Evolutionary conservation across 192 early-diverging fungal species (phyloP).

Genomic region (Coemansia sp.): DNA sequence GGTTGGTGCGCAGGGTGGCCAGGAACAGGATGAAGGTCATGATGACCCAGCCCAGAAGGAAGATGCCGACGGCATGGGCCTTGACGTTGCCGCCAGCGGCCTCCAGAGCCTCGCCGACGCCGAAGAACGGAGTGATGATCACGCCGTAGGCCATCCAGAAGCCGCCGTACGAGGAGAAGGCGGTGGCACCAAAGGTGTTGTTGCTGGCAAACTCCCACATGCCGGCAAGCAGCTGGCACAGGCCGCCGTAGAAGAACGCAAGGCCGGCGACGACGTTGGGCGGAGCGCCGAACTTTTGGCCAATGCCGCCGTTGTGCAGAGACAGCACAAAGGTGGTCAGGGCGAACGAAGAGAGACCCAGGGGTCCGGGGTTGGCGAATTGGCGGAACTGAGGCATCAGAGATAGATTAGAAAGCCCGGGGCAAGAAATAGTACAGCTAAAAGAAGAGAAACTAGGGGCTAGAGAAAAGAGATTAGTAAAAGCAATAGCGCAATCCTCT

Average conservation of each 20-base stretch:
- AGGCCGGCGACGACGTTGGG: constrained; percentile 61
- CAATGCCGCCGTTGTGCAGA: constrained; percentile 66
- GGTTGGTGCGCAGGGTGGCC: constrained; percentile 61
- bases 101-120: constrained; percentile 41
- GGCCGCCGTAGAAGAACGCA: constrained; percentile 72
- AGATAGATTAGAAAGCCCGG: neutral
- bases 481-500: neutral
- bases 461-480: neutral
- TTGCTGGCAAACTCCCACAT: constrained; percentile 80
- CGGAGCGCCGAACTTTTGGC: constrained; percentile 53
- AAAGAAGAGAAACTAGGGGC: neutral
- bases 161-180: constrained; percentile 67
- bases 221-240: constrained; percentile 72
- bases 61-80: constrained; percentile 59
- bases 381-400: constrained; percentile 42
- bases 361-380: constrained; percentile 55
- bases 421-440: neutral
- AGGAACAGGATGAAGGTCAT: constrained; percentile 69
- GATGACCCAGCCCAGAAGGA: constrained; percentile 64
- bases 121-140: constrained; percentile 59
- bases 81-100: constrained; percentile 38
- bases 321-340: constrained; percentile 66
- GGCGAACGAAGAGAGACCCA: constrained; percentile 56
- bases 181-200: constrained; percentile 82
- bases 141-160: constrained; percentile 66